Percentiles rank a stretch among this genome's conserved stretches.
These are phyloP conservation scores for Micromonas commoda DNA, from an alignment of 139 green algal genomes.

Conservation along the genomic window DNA sequence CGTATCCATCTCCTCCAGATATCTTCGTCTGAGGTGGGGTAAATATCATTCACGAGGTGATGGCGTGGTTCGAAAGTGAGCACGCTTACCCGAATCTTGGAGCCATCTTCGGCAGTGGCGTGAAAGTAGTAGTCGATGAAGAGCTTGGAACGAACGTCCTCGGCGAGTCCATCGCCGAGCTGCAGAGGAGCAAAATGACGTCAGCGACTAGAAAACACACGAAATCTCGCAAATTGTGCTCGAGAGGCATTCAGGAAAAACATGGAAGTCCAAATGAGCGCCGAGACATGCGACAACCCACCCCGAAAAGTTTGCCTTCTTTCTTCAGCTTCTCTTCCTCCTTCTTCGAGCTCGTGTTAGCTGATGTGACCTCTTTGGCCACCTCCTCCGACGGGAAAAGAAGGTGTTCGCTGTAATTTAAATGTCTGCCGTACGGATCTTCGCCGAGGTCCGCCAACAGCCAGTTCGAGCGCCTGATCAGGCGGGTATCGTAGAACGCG, in stretches of 20 bases:
- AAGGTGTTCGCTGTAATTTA: slow-evolving; percentile 25
- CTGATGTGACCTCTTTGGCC: background rate
- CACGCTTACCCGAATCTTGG: slow-evolving; percentile 19
- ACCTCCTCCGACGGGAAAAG: slow-evolving; percentile 16
- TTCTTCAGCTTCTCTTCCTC: slow-evolving; percentile 28
- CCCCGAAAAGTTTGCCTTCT: slow-evolving; percentile 25
- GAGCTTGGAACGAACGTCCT: background rate
- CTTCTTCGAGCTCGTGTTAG: slow-evolving; percentile 24
- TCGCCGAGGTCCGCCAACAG: background rate
- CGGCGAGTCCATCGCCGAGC: slow-evolving; percentile 12
- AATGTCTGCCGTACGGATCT: background rate
- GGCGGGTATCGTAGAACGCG: slow-evolving; percentile 27
- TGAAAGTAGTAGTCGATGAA: slow-evolving; percentile 21
- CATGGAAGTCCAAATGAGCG: no score
- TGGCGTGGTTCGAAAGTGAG: no score
- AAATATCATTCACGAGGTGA: no score
- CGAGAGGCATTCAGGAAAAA: no score
- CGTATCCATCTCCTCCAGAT: slow-evolving; percentile 25
- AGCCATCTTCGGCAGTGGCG: background rate
- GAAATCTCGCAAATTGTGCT: no score
- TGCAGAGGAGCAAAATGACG: no score
- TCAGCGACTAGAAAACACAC: no score
- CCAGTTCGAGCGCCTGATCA: slow-evolving; percentile 25
- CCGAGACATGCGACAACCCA: no score
- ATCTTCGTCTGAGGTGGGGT: no score